Evolutionary conservation across 495 filamentous ascomycete species (phyloP).

Genomic region (Hypoxylon crocopeplum): DNA sequence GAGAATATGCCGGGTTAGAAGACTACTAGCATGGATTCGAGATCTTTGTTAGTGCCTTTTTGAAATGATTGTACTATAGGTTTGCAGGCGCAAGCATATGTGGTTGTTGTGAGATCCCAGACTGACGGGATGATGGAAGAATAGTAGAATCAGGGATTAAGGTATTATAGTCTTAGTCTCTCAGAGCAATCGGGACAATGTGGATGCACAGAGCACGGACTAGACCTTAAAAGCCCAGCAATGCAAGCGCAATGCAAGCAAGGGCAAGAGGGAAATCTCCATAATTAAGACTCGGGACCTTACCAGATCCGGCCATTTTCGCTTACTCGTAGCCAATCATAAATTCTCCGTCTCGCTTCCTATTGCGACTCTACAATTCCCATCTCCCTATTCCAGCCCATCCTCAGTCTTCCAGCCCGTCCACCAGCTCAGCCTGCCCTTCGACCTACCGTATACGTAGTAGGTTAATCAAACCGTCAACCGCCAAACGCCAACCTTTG

Average conservation of each 20-base stretch:
- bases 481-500: not conserved
- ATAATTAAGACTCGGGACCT: slow-evolving; percentile 35
- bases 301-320: slow-evolving; percentile 41
- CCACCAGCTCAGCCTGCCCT: not conserved
- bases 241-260: no score
- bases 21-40: no score
- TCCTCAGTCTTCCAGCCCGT: not conserved
- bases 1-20: no score
- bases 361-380: slow-evolving; percentile 33
- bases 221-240: no score
- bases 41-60: no score
- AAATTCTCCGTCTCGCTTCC: slow-evolving; percentile 54
- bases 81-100: no score
- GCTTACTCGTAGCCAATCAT: slow-evolving; percentile 56
- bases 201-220: no score
- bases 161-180: not conserved
- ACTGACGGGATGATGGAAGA: no score
- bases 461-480: slow-evolving; percentile 29
- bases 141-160: no score
- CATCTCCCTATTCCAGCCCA: not conserved
- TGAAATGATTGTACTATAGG: no score
- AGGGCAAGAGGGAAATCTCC: slow-evolving; percentile 3
- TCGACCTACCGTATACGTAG: slow-evolving; percentile 24
- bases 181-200: no score
- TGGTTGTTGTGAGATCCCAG: no score